phyloP scores from a whole-genome alignment of 768 basidiomycete species.

The Lyophyllum atratum region DNA sequence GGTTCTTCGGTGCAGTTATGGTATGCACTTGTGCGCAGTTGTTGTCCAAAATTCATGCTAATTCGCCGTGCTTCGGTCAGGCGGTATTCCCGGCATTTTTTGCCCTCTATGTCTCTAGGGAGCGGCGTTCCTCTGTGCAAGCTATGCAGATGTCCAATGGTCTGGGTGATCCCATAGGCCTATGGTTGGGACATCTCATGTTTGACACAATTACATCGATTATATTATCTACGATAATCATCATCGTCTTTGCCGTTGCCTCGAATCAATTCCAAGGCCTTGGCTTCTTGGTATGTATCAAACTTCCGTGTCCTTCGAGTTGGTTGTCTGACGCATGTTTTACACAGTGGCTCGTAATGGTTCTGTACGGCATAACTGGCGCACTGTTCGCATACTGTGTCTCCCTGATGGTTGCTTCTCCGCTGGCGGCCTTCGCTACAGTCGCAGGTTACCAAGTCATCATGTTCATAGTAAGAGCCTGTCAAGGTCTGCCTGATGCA shows the following conservation, averaged over 20 bases:
- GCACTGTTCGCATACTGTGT: slow-evolving; percentile 71
- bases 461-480: slow-evolving; percentile 62
- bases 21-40: slow-evolving; percentile 33
- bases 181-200: slow-evolving; percentile 80
- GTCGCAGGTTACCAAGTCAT: slow-evolving; percentile 75
- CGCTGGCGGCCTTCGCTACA: slow-evolving; percentile 72
- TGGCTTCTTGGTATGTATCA: slow-evolving; percentile 54
- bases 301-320: not conserved
- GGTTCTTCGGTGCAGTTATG: slow-evolving; percentile 75
- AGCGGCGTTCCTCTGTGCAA: slow-evolving; percentile 71
- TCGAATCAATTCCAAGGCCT: slow-evolving; percentile 69
- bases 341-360: slow-evolving; percentile 66
- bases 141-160: slow-evolving; percentile 86
- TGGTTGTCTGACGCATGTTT: not conserved
- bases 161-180: slow-evolving; percentile 62
- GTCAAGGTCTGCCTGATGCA: not conserved
- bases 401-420: slow-evolving; percentile 61
- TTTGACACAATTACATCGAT: slow-evolving; percentile 68
- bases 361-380: slow-evolving; percentile 69
- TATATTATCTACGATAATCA: slow-evolving; percentile 62
- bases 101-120: slow-evolving; percentile 73
- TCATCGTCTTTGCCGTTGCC: slow-evolving; percentile 57
- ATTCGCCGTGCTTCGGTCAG: slow-evolving; percentile 30
- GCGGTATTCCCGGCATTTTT: slow-evolving; percentile 83
- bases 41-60: not conserved